Evolutionary conservation across 2,329 filamentous ascomycete genomes (phyloP).

Genomic region (Phyllosticta citriasiana): DNA sequence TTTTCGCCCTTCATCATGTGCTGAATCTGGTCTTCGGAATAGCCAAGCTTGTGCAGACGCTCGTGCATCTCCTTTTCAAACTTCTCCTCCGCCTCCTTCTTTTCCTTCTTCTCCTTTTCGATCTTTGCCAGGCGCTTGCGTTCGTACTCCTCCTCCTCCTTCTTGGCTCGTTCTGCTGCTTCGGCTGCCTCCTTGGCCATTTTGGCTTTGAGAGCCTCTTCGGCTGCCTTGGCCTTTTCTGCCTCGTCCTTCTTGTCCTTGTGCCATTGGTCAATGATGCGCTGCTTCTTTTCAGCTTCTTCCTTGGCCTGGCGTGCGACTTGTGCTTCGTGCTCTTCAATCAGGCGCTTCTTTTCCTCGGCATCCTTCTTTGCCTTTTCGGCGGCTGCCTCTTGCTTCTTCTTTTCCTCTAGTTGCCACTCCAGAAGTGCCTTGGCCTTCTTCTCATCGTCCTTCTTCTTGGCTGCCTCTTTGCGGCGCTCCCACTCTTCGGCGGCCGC

Average conservation of each 20-base stretch:
- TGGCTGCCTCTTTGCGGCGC: background rate
- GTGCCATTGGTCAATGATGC: slow-evolving; percentile 19
- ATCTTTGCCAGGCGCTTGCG: slow-evolving; percentile 32
- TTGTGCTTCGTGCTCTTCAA: slow-evolving; percentile 15
- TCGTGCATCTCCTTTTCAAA: slow-evolving; percentile 38
- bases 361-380: slow-evolving; percentile 29
- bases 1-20: slow-evolving; percentile 39
- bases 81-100: slow-evolving; percentile 30
- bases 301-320: slow-evolving; percentile 15
- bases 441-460: slow-evolving; percentile 21
- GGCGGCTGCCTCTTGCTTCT: slow-evolving; percentile 17
- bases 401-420: slow-evolving; percentile 20
- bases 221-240: slow-evolving; percentile 26
- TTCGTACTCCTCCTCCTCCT: slow-evolving; percentile 32
- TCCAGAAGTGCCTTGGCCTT: slow-evolving; percentile 22
- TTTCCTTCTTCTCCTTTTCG: slow-evolving; percentile 31
- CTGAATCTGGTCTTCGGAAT: slow-evolving; percentile 39
- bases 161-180: slow-evolving; percentile 32
- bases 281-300: slow-evolving; percentile 17
- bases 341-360: slow-evolving; percentile 27
- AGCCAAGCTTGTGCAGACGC: slow-evolving; percentile 34
- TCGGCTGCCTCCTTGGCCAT: slow-evolving; percentile 31
- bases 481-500: slow-evolving; percentile 13
- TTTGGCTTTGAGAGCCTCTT: slow-evolving; percentile 29
- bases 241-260: slow-evolving; percentile 20